Evolutionary conservation across 768 basidiomycete genomes (phyloP).

Genomic region (Candolleomyces eurysporus): DNA sequence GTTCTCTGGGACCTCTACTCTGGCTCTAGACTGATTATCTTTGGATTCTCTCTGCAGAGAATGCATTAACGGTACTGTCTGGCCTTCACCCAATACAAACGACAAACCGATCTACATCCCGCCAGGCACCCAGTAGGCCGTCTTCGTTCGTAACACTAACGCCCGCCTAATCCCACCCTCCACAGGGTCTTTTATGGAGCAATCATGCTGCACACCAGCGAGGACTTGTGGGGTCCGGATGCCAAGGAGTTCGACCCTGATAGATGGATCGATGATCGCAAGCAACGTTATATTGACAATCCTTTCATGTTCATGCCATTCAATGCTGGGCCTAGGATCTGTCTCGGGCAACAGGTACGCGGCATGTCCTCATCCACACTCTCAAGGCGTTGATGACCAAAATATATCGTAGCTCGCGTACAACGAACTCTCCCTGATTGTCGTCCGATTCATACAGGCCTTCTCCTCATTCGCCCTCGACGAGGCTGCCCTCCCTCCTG

Average conservation of each 20-base stretch:
- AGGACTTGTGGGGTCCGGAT: slow-evolving; percentile 3
- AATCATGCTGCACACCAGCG: neutral
- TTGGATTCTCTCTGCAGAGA: neutral
- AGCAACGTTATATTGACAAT: slow-evolving; percentile 6
- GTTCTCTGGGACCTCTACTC: neutral
- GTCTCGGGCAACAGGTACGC: slow-evolving; percentile 41
- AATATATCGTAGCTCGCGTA: slow-evolving; percentile 43
- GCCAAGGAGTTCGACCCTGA: slow-evolving; percentile 55
- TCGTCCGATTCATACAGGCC: slow-evolving; percentile 45
- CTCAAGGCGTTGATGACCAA: neutral
- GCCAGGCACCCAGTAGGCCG: neutral
- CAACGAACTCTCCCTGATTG: slow-evolving; percentile 47
- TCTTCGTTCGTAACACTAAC: neutral
- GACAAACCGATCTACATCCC: neutral
- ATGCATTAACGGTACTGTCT: neutral
- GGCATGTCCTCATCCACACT: neutral
- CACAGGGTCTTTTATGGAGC: neutral
- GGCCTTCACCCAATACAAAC: neutral
- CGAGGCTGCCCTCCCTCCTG: slow-evolving; percentile 31
- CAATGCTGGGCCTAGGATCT: slow-evolving; percentile 39
- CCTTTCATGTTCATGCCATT: slow-evolving; percentile 20
- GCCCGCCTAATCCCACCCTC: neutral
- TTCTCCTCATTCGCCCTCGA: slow-evolving; percentile 39
- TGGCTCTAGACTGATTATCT: neutral
- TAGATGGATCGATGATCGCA: slow-evolving; percentile 59